Evolutionary conservation across 2,329 filamentous ascomycete genomes (phyloP).

Genomic region (Cladophialophora yegresii): DNA sequence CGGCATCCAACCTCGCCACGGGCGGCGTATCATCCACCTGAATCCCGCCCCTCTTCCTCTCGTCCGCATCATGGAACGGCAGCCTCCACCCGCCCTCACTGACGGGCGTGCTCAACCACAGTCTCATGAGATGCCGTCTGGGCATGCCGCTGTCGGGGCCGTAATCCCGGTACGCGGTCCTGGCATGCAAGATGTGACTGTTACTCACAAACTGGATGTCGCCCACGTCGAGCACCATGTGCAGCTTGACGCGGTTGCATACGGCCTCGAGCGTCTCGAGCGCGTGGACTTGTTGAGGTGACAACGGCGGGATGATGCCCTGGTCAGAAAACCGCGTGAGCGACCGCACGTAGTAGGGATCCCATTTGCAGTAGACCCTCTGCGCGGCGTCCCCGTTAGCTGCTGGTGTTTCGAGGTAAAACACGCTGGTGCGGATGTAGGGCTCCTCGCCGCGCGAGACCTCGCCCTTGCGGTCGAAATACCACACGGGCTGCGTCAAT

Average conservation of each 20-base stretch:
- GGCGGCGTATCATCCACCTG: conserved; percentile 81
- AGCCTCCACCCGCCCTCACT: conserved; percentile 81
- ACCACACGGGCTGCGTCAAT: conserved; percentile 78
- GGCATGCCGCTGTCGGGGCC: conserved; percentile 49
- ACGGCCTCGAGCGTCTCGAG: conserved; percentile 72
- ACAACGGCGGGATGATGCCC: conserved; percentile 72
- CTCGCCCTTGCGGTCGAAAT: conserved; percentile 90
- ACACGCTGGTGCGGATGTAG: conserved; percentile 70
- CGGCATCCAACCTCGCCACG: conserved; percentile 73
- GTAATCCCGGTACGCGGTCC: conserved; percentile 76
- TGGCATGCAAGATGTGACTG: conserved; percentile 75
- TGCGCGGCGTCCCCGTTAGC: conserved; percentile 47
- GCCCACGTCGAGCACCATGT: conserved; percentile 83
- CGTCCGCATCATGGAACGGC: conserved; percentile 75
- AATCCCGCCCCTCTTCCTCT: conserved; percentile 86
- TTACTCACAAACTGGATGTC: conserved; percentile 88
- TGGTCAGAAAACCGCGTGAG: conserved; percentile 71
- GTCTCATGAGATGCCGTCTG: conserved; percentile 75
- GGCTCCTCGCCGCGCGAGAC: conserved; percentile 71
- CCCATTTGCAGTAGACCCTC: conserved; percentile 80
- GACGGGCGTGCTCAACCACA: conserved; percentile 83
- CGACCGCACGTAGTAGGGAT: conserved; percentile 82
- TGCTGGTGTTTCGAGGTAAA: conserved; percentile 66
- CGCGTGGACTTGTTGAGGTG: conserved; percentile 68
- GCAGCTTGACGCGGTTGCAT: conserved; percentile 70